Evolutionary conservation across 2,329 filamentous ascomycete species (phyloP), one percentile per base, ranked within the genome.

Genomic region (Neurospora crassa): DNA sequence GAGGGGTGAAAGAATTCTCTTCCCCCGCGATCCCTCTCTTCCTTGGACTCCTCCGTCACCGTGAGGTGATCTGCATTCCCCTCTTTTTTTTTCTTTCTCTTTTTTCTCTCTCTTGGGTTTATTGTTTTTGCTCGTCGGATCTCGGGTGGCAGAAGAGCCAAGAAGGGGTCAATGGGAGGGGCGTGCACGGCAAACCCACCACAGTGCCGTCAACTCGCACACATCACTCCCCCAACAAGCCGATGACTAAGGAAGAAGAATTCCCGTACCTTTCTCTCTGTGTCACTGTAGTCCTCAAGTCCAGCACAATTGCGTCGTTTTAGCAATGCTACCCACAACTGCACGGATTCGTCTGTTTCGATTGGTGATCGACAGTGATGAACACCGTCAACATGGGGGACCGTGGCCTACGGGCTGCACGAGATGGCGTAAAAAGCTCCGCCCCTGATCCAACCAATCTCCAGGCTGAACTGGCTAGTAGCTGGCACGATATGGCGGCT

Each of bases 301-400:
- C 69, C 45, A 53, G 40, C 20, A 63, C 24, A 47, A 63, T 41
- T 41, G 45, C 47, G 43, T 42, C 42, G 34, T 63, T 63, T 37
- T 75, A 71, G 72, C 68, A 72, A 67, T 72, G 70, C 73, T 72
- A 74, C 75, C 71, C 71, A 69, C 59, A 40, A 67, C 73, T 72
- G 72, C 73, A 75, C 68, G 14, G 12, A 69, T 71, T 71, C 71
- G 67, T 69, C 71, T 70, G 70, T 40, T 70, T 73, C 67, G 63
- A 70, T 70, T 68, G 70, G 67, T 67, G 76, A 76, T 77, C 76
- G 72, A 69, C 76, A 71, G 67, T 63, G 59, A 68, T 69, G 72
- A 68, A 67, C 41, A 68, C 73, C 67, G 47, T 72, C 67, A 71
- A 71, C 71, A 71, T 67, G 67, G 70, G 40, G 41, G 70, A 70